Evolutionary conservation across 306 rosid genomes (phyloP), one percentile per base, ranked within the genome.

Genomic region (Cajanus cajan): DNA sequence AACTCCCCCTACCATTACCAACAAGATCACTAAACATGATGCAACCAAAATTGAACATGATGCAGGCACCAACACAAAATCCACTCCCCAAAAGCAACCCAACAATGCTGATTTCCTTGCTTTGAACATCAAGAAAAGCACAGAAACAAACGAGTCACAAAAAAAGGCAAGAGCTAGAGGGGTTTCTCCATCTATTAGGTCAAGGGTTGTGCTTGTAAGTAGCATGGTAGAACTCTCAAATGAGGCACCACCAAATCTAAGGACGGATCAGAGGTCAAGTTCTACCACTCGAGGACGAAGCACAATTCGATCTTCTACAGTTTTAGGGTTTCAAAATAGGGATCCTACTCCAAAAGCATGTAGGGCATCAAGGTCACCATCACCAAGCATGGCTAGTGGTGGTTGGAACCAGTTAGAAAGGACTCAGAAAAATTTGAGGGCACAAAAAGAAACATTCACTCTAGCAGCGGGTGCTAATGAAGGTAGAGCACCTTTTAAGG

Each of bases 361-460:
- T 63, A 76, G 90, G 68, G 90, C 87, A 43, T 88, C 96, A 57
- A 77, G 88, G 61, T 94, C 94, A 44, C 91, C 94, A 43, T 92
- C 93, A 48, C 91, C 94, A 16, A 84, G 86, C 47, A 82, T 86
- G 78, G 65, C 82, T 8, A 89, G 85, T 71, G 90, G 81, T 62
- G 89, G 82, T n/a, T 82, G 86, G 77, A 84, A 83, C 34, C 86
- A 74, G 9, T 69, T 33, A 68, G 88, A 86, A 1, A 63, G 37
- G 8, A 71, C 44, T 7, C 85, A 81, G 7, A 84, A 54, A 61
- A 83, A 69, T 33, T 44, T 67, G 77, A 82, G 71, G 63, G 24
- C 36, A 47, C 82, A 79, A 11, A 81, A 65, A 16, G 80, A 68
- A 8, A 43, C 43, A 12, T 34, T 51, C 73, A 79, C 68, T 69